Base-by-base conservation (phyloP, 75 land plant species). In the Cryptomeria japonica region DNA sequence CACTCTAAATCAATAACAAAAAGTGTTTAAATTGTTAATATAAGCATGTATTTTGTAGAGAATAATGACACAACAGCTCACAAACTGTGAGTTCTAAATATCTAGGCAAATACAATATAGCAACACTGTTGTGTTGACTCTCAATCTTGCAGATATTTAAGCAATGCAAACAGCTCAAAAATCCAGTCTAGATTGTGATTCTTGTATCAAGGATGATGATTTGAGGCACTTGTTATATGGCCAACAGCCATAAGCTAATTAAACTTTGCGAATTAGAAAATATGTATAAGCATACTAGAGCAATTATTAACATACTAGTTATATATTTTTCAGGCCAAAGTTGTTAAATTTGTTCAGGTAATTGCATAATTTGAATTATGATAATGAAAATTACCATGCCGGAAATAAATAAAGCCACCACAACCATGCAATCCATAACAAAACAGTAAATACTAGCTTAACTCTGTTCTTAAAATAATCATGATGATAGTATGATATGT, bases 1-100 rank as follows among this genome's bases (percentile, higher is more conserved):
- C 99, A 97, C 93, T 97, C 99, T 98, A 95, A 70, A 89, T 37
- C 73, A 80, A 11, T 75, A 78, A 36, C 85, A 87, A n/a, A 10
- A 83, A 84, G 16, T 28, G 19, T 22, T 85, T 4, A 4, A 73
- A 38, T 85, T 42, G 53, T n/a, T 42, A n/a, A 3, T 46, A 82
- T 28, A 31, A 46, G 22, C n/a, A 38, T 28, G 5, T 82, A 82
- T 44, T 42, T 79, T 18, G 3, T 82, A 46, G 0, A n/a, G 2
- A 19, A 44, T 11, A 41, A 82, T 44, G 46, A 44, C 46, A 44
- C 46, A 44, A 44, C 1, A 28, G 15, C n/a, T 46, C 49, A 42
- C 46, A 82, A 16, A 46, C 31, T 46, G 28, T 44, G 42, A 80
- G 12, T 22, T 38, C 22, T 11, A 42, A 41, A 22, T 80, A 80